Evolutionary conservation across 176 grass and related monocot species (phyloP), one percentile per base, ranked within the genome.

Genomic region (Triticum timopheevii): DNA sequence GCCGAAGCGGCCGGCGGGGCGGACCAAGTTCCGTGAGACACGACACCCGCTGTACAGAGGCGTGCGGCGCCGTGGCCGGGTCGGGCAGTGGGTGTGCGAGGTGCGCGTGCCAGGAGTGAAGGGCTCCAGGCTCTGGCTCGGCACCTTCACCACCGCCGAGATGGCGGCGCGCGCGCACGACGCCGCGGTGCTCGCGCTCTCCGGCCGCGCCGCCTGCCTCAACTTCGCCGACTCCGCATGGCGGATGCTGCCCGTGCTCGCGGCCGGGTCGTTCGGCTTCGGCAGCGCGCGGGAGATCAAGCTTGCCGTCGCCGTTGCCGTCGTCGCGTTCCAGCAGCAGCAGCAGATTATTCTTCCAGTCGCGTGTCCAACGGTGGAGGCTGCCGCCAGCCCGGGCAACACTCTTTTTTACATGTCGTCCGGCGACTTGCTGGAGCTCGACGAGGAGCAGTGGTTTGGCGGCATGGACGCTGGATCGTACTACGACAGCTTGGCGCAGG

Each of bases 101-200:
- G 89, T 90, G 13, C 92, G 94, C 22, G 73, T 93, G 33, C 91
- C 49, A 15, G 49, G 49, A 15, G 15, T 17, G 4, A 52, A 52
- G 49, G 49, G 49, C 6, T 44, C 12, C 4, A 75, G 95, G 73
- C 88, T 98, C 75, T 98, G 95, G 95, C 89, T 98, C 13, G 95
- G 95, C 24, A 95, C 95, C 49, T 98, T 90, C 87, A 27, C 22
- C 45, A 90, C 85, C 24, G 80, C 93, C 61, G 95, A 98, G 67
- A 69, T 76, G 49, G 93, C 93, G 0, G 93, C 91, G 19, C 82
- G 93, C n/a, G 95, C 95, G 0, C 93, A 97, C 88, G 95, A 98
- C 70, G 91, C 90, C 12, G 95, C 93, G 4, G 75, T 65, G 11
- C 83, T 98, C 79, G 76, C 87, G 7, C 84, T 93, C 30, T 73